Conservation (phyloP, 495 filamentous ascomycete genomes). For the Lineolata rhizophorae region DNA sequence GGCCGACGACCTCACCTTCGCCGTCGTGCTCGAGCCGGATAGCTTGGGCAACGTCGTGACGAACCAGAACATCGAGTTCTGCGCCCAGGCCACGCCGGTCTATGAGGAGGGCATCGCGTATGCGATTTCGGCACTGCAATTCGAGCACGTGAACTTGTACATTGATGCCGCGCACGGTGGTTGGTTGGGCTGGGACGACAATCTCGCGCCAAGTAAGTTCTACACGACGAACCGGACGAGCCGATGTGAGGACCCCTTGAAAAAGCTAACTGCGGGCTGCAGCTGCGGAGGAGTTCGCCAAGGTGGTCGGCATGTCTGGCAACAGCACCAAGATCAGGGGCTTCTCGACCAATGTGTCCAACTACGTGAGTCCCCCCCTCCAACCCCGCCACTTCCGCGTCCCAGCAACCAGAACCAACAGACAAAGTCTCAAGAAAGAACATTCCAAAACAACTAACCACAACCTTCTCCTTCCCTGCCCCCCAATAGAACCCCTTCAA, state of each 20-base stretch:
- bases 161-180: conserved; percentile 62
- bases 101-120: conserved; percentile 55
- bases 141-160: conserved; percentile 67
- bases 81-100: conserved; percentile 34
- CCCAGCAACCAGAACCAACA: too few relatives aligned
- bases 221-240: too few relatives aligned
- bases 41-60: conserved; percentile 64
- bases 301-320: conserved; percentile 41
- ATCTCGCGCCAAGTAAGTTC: too few relatives aligned
- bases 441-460: too few relatives aligned
- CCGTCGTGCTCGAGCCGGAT: conserved; percentile 36
- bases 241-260: too few relatives aligned
- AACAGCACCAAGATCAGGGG: conserved; percentile 45
- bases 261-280: too few relatives aligned
- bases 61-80: conserved; percentile 40
- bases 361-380: too few relatives aligned
- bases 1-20: conserved; percentile 3
- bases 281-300: conserved; percentile 44
- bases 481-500: conserved; percentile 49
- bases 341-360: conserved; percentile 57
- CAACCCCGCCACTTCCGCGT: too few relatives aligned
- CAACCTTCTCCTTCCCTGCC: too few relatives aligned
- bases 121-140: conserved; percentile 44
- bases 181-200: conserved; percentile 67
- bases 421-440: too few relatives aligned